Evolutionary conservation across 805 yeast species (phyloP), one percentile per base, ranked within the genome.

Genomic region (Brettanomyces bruxellensis): DNA sequence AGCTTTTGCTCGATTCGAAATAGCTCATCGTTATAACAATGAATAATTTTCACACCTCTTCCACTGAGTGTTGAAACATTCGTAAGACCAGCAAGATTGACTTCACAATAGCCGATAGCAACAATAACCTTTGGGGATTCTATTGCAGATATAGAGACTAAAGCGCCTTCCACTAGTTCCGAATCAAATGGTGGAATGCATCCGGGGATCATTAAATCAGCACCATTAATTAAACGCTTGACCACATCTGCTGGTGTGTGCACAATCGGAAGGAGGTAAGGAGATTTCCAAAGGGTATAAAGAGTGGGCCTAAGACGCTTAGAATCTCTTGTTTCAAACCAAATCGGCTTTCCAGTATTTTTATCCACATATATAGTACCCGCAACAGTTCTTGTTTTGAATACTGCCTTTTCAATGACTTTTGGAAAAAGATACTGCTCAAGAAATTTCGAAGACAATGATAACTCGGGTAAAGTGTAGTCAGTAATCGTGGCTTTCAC

Each of bases 151-250:
- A 91, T 71, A 1, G 85, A 95, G 18, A 89, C 95, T 3, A 86
- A 58, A 0, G 71, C 56, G 0, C 88, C 95, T 41, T 64, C 65
- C 3, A 51, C 55, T 4, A 75, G 68, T 4, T 72, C 53, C 0
- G 52, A 40, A 42, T 82, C 86, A 54, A 84, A 81, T 2, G 82
- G 82, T 0, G 79, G 76, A 4, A 73, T 57, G 4, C 79, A 73
- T 0, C 95, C 95, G 3, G 89, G 85, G 34, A 83, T 68, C 89
- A 85, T 84, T 51, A 86, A 64, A 55, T 85, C 76, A 0, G 98
- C 96, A 11, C 97, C 96, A 48, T 77, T 78, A 32, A 71, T 66
- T n/a, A 89, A 65, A 11, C 78, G 76, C 43, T 75, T 81, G 14
- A 91, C 71, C 2, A 91, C 96, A 53, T 73, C 77, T 11, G 76